Evolutionary conservation across 768 basidiomycete genomes (phyloP).

Genomic region (Auricularia cornea): DNA sequence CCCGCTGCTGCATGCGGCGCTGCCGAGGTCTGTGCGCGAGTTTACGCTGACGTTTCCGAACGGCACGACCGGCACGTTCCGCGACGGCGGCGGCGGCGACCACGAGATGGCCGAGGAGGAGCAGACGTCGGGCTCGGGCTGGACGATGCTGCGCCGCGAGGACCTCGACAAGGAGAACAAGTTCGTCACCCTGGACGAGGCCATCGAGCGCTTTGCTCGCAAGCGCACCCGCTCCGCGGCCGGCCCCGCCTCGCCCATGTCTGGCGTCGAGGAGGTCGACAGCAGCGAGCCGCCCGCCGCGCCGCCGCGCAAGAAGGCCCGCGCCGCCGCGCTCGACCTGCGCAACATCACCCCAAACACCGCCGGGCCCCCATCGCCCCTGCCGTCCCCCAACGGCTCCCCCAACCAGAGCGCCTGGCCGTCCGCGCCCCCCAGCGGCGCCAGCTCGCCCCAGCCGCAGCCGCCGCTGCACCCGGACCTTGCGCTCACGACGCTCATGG

Average conservation of each 20-base stretch:
- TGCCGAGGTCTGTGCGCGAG: slow-evolving; percentile 64
- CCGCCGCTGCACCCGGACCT: slow-evolving; percentile 76
- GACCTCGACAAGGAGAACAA: slow-evolving; percentile 33
- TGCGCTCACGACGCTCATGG: slow-evolving; percentile 73
- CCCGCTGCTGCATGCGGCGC: slow-evolving; percentile 63
- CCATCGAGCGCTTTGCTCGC: slow-evolving; percentile 70
- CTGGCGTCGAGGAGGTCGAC: slow-evolving; percentile 5
- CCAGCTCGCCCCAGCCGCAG: slow-evolving; percentile 54
- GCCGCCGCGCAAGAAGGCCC: slow-evolving; percentile 71
- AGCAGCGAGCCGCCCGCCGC: slow-evolving; percentile 38
- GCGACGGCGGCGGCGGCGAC: slow-evolving; percentile 50
- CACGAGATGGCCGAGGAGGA: slow-evolving; percentile 66
- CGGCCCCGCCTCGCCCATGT: slow-evolving; percentile 14
- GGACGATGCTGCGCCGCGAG: slow-evolving; percentile 66
- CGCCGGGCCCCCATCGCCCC: slow-evolving; percentile 75
- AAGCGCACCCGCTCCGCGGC: slow-evolving; percentile 53
- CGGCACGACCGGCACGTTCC: slow-evolving; percentile 72
- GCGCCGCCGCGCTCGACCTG: slow-evolving; percentile 44
- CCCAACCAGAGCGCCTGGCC: slow-evolving; percentile 66
- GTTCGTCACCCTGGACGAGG: slow-evolving; percentile 63
- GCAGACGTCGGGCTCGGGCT: slow-evolving; percentile 61
- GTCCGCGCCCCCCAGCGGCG: slow-evolving; percentile 71
- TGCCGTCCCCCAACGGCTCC: slow-evolving; percentile 80
- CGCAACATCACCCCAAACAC: slow-evolving; percentile 52
- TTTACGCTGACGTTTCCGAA: slow-evolving; percentile 78